Evolutionary conservation across 805 yeast species (phyloP), one percentile per base, ranked within the genome.

Genomic region (Candida sanyiensis): DNA sequence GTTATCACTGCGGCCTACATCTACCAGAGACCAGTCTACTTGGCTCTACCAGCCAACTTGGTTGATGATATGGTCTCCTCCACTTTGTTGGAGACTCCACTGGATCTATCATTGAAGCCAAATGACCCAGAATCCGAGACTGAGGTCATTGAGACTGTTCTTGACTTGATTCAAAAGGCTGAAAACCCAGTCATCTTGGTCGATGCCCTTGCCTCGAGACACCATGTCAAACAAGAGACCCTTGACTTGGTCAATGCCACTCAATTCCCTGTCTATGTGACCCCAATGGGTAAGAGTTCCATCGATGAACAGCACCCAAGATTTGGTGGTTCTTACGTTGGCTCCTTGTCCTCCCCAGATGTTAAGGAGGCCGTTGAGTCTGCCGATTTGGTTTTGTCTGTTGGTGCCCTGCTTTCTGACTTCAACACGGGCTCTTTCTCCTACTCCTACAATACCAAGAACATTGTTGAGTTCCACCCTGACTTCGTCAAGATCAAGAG

Each of bases 361-460:
- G 86, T 83, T 39, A 77, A 78, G 58, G 77, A 73, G 46, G 73
- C 79, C 27, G 88, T 83, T 41, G 90, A 83, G 62, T 58, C 72
- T 30, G 71, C 89, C 30, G 95, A 85, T 64, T 70, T 84, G 61
- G 71, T 85, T 41, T 61, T 85, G 45, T 80, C 90, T 24, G 73
- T 84, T 51, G 95, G 95, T 62, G 89, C 88, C 37, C 66, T 85
- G 58, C 67, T 85, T 57, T 83, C 93, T 37, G 95, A 85, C 64
- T 86, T 82, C 77, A 85, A 85, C 73, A 85, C 95, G 35, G 95
- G 95, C 58, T 82, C 94, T 16, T 81, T 81, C 70, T 77, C 87
- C 26, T 81, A 81, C 66, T 72, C 80, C 41, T 80, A 80, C 69
- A 72, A 76, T 61, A 81, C 89, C 52, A 77, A 73, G 62, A 80